Evolutionary conservation across 495 filamentous ascomycete species (phyloP).

Genomic region (Penicillium chermesinum): DNA sequence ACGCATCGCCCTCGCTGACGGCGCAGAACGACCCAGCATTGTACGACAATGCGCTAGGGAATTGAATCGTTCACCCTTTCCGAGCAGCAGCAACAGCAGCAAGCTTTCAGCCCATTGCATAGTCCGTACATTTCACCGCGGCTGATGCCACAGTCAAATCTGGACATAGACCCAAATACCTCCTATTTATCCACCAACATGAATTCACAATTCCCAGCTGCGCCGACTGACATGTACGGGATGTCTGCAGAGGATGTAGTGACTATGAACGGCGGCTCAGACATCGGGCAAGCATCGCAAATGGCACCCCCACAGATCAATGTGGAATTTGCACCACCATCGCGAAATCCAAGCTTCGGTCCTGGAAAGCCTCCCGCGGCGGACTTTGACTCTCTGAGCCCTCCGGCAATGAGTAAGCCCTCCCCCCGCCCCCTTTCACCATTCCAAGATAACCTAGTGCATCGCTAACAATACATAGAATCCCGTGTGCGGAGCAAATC

Average conservation of each 20-base stretch:
- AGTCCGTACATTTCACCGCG: conserved; percentile 84
- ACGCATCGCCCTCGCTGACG: conserved; percentile 73
- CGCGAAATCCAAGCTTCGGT: conserved; percentile 65
- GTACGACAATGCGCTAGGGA: conserved; percentile 71
- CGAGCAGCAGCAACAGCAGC: conserved; percentile 57
- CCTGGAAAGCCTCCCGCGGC: conserved; percentile 52
- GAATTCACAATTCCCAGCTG: conserved; percentile 45
- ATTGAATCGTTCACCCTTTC: conserved; percentile 79
- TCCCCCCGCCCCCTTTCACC: too few species aligned
- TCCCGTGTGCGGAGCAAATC: conserved; percentile 64
- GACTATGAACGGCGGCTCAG: conserved; percentile 36
- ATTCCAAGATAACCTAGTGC: conserved; percentile 2
- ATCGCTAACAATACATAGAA: conserved; percentile 32
- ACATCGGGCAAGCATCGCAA: conserved; percentile 65
- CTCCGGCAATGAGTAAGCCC: conserved; percentile 73
- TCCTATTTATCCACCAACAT: conserved; percentile 47
- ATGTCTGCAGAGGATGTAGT: conserved; percentile 30
- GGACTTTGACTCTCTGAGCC: conserved; percentile 75
- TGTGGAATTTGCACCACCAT: conserved; percentile 88
- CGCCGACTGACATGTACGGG: conserved; percentile 52
- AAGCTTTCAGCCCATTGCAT: conserved; percentile 67
- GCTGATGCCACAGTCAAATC: conserved; percentile 65
- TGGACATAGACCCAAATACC: conserved; percentile 43
- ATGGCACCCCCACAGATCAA: conserved; percentile 87
- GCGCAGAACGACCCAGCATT: conserved; percentile 64